Percentiles rank a stretch among this genome's conserved stretches.
phyloP scores from a whole-genome alignment of 179 eudicot genomes.

The Silene coronaria region DNA sequence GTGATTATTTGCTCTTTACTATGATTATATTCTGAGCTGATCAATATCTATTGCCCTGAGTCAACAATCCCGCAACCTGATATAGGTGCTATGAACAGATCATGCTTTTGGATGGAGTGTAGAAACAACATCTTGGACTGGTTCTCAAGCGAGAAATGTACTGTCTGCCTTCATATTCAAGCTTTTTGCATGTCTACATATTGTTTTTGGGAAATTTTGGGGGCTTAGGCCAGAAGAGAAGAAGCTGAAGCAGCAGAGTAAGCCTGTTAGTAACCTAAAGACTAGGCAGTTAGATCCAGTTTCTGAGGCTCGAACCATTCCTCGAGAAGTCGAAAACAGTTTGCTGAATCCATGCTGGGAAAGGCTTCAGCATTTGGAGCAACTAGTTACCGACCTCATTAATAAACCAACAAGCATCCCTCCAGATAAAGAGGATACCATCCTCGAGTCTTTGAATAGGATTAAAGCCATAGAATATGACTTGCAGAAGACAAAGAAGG shows the following conservation, averaged over 20 bases:
- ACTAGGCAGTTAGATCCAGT: slow-evolving; percentile 27
- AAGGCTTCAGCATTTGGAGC: slow-evolving; percentile 71
- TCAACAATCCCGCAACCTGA: slow-evolving; percentile 15
- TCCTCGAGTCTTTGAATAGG: slow-evolving; percentile 68
- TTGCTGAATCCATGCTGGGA: slow-evolving; percentile 65
- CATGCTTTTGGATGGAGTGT: slow-evolving; percentile 20
- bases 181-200: slow-evolving; percentile 44
- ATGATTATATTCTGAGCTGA: not conserved
- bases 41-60: slow-evolving; percentile 13
- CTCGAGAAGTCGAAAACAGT: slow-evolving; percentile 32
- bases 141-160: slow-evolving; percentile 24
- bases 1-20: slow-evolving; percentile 4
- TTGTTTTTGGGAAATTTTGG: slow-evolving; percentile 39
- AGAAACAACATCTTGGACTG: slow-evolving; percentile 14
- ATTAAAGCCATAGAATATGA: slow-evolving; percentile 83
- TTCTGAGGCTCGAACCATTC: slow-evolving; percentile 26
- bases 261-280: slow-evolving; percentile 5
- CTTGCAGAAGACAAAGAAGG: slow-evolving; percentile 89
- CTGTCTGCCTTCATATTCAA: slow-evolving; percentile 38
- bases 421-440: slow-evolving; percentile 73
- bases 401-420: slow-evolving; percentile 76
- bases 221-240: slow-evolving; percentile 28
- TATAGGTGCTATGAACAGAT: slow-evolving; percentile 27
- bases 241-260: slow-evolving; percentile 25
- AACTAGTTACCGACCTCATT: slow-evolving; percentile 57